phyloP scores from a whole-genome alignment of 805 yeast species.

The Jamesozyma rosinii region DNA sequence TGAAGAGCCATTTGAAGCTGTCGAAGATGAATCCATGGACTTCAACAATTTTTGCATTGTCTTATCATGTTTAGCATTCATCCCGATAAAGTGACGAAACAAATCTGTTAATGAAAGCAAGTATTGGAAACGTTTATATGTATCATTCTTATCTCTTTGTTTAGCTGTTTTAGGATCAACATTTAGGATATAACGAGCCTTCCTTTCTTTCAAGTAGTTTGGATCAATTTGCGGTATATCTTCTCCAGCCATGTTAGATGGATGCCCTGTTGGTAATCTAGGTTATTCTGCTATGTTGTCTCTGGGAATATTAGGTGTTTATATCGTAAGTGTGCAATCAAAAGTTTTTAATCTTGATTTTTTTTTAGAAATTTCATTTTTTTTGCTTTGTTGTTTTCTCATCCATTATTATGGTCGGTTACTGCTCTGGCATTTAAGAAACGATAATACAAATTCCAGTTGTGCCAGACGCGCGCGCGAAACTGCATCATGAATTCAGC shows the following conservation, averaged over 20 bases:
- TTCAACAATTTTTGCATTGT: slow-evolving; percentile 52
- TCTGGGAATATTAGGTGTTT: no score
- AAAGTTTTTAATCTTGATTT: no score
- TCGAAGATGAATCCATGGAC: slow-evolving; percentile 11
- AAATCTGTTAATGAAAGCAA: slow-evolving; percentile 74
- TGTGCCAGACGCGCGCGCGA: no score
- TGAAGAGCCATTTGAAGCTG: slow-evolving; percentile 40
- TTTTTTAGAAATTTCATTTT: no score
- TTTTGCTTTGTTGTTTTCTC: no score
- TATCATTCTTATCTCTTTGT: slow-evolving; percentile 49
- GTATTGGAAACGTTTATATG: slow-evolving; percentile 72
- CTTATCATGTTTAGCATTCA: slow-evolving; percentile 71
- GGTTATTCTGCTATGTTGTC: not conserved
- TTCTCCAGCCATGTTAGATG: not conserved
- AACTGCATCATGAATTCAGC: no score
- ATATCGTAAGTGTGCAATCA: no score
- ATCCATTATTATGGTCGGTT: no score
- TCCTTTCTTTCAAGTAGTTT: slow-evolving; percentile 35
- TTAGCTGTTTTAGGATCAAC: slow-evolving; percentile 52
- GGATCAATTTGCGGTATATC: slow-evolving; percentile 4
- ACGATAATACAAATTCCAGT: no score
- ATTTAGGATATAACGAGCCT: slow-evolving; percentile 40
- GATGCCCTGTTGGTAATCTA: not conserved
- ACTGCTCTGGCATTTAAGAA: no score
- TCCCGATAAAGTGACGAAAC: slow-evolving; percentile 79